Evolutionary conservation across 768 basidiomycete genomes (phyloP), one percentile per base, ranked within the genome.

Genomic region (Naganishia friedmannii): DNA sequence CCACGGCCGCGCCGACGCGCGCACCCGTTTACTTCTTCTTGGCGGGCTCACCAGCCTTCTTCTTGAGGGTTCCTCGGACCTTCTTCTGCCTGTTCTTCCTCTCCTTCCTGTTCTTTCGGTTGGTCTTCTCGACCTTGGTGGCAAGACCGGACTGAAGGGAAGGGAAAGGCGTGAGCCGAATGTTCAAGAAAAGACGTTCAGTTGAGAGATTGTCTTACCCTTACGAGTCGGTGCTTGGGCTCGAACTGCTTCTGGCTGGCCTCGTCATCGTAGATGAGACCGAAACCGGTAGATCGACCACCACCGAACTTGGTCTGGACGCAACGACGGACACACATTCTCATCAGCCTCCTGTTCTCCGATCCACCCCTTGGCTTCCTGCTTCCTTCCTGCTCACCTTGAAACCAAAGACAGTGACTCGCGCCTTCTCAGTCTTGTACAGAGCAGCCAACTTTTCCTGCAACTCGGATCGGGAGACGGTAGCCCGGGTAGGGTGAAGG

Each of bases 61-160:
- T 73, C 87, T 97, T 98, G 86, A 91, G 90, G 82, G 90, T 93
- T 77, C 95, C 94, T 80, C 94, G 91, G 84, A 93, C 94, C 89
- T 97, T 98, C 90, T 99, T 99, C 73, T 90, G 87, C 82, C 95
- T 89, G 85, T 99, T 99, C 88, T 99, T 99, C 79, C 96, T 88
- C 86, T 98, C 95, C 86, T 98, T 97, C 83, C 96, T 90, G 83
- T 98, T 88, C 83, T 98, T 98, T 80, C 96, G 90, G 74, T 92
- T 93, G 66, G 95, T 85, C 83, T 89, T 92, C 53, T 92, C 91
- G 73, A 89, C 88, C 85, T 97, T 96, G 73, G 85, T 70, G 74
- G 82, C 82, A 74, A 84, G 81, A 69, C 82, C 83, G 76, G 77
- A 79, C 82, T 83, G 76, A 34, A 15, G 23, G 15, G 46, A 54